Conservation (phyloP, 805 yeast genomes). For the Metschnikowia bowlesiae region DNA sequence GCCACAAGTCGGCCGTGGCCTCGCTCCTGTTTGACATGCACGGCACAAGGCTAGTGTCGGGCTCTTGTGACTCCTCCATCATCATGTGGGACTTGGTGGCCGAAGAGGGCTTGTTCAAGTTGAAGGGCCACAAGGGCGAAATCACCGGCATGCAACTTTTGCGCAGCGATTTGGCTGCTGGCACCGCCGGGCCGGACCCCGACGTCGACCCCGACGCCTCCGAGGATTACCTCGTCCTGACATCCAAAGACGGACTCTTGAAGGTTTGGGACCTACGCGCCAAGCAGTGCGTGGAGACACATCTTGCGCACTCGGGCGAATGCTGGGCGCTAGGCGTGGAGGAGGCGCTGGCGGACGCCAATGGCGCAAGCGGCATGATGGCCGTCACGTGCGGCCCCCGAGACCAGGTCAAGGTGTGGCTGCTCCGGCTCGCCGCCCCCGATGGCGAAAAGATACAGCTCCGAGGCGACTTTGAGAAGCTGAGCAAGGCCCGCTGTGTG, state of each 20-base stretch:
- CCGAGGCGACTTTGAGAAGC: conserved; percentile 67
- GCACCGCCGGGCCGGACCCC: conserved; percentile 11
- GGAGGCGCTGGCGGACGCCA: not conserved
- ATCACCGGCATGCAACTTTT: conserved; percentile 70
- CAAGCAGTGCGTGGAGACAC: conserved; percentile 91
- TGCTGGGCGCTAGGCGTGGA: conserved; percentile 75
- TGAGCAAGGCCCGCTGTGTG: conserved; percentile 67
- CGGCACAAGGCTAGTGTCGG: conserved; percentile 84
- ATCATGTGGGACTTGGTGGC: conserved; percentile 94
- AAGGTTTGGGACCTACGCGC: conserved; percentile 91
- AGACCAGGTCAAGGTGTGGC: conserved; percentile 82
- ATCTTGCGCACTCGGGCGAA: conserved; percentile 88
- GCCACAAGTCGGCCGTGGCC: conserved; percentile 84
- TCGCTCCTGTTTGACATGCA: conserved; percentile 64
- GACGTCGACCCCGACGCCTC: conserved; percentile 39
- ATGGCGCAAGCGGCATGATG: conserved; percentile 28
- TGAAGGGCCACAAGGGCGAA: conserved; percentile 85
- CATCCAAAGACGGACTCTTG: conserved; percentile 84
- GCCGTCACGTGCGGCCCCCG: conserved; percentile 74
- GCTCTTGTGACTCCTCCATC: conserved; percentile 78
- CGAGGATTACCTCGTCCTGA: conserved; percentile 69
- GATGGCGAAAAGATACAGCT: conserved; percentile 49
- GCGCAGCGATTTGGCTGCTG: conserved; percentile 5
- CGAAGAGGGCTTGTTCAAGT: conserved; percentile 81
- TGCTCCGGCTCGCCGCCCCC: conserved; percentile 49